Base-by-base conservation (phyloP, 1,284 basidiomycete genomes). In the Austroboletus niveus region DNA sequence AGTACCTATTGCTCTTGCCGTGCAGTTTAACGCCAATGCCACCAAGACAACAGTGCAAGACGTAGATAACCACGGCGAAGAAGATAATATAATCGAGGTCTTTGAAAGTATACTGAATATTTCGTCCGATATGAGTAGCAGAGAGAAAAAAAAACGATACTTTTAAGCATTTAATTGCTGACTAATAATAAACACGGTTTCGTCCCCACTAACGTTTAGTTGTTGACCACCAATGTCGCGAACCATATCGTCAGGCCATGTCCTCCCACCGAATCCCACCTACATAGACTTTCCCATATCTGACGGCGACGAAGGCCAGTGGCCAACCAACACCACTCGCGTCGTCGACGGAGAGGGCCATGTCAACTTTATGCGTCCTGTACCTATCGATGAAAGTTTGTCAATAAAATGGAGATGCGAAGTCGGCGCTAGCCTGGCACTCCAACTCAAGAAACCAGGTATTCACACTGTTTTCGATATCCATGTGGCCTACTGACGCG, bases 341-440 rank as follows among this genome's bases (percentile, higher is more conserved):
- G 60, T 74, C 4, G 74, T 86, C 9, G 82, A 85, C 59, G 42
- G 50, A 8, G 79, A 81, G 6, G 84, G 85, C 4, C 70, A 81
- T 47, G 82, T 91, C 30, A 90, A 91, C 61, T 91, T 69, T 66
- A 85, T 85, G 78, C 73, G 79, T 12, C 72, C 72, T 1, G 64
- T 86, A 1, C 64, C 62, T 5, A 55, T 78, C 14, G 78, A 85
- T 40, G 78, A 84, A 44, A 63, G 72, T 22, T 62, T 75, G 14
- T 61, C 72, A 36, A 68, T 85, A 38, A 78, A 78, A 61, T 92
- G 89, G 89, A 76, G 88, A 36, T 62, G 73, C 6, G 63, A 70
- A 34, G 73, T 84, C 29, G 89, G 76, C 2, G 69, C 73, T 36
- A 78, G 80, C 29, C 66, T 89, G 8, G 84, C 85, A 5, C 66